Conservation (phyloP, 371 early-diverging fungal species). For the Mycotypha africana region DNA sequence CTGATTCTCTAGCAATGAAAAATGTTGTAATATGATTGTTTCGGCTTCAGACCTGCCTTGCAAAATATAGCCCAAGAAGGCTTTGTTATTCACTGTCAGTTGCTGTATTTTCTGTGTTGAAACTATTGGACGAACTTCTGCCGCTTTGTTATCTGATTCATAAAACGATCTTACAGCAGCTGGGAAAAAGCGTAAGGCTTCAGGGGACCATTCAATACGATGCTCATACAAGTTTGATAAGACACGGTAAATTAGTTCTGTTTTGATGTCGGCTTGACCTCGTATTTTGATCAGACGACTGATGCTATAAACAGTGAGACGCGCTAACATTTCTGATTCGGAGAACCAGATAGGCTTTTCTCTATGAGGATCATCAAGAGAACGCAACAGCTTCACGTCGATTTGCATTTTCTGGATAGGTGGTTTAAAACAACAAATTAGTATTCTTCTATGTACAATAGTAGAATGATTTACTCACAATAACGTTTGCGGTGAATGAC, state of each 20-base stretch:
- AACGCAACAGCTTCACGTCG: conserved; percentile 53
- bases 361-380: conserved; percentile 54
- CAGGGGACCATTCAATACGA: conserved; percentile 53
- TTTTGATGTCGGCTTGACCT: conserved; percentile 57
- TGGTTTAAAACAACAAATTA: background rate
- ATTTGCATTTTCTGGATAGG: conserved; percentile 46
- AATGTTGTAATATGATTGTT: conserved; percentile 34
- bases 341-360: conserved; percentile 63
- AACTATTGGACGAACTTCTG: conserved; percentile 21
- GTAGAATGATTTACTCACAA: conserved; percentile 26
- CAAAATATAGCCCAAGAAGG: conserved; percentile 22
- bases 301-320: conserved; percentile 52
- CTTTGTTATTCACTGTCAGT: conserved; percentile 24
- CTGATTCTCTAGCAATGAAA: conserved; percentile 55
- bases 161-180: conserved; percentile 51
- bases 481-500: conserved; percentile 57
- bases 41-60: conserved; percentile 38
- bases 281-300: conserved; percentile 58
- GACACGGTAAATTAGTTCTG: conserved; percentile 50
- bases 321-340: conserved; percentile 62
- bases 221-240: conserved; percentile 48
- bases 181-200: conserved; percentile 50
- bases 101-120: conserved; percentile 30
- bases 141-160: conserved; percentile 12
- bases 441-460: background rate